Evolutionary conservation across 179 eudicot genomes (phyloP).

Genomic region (Spinacia oleracea): DNA sequence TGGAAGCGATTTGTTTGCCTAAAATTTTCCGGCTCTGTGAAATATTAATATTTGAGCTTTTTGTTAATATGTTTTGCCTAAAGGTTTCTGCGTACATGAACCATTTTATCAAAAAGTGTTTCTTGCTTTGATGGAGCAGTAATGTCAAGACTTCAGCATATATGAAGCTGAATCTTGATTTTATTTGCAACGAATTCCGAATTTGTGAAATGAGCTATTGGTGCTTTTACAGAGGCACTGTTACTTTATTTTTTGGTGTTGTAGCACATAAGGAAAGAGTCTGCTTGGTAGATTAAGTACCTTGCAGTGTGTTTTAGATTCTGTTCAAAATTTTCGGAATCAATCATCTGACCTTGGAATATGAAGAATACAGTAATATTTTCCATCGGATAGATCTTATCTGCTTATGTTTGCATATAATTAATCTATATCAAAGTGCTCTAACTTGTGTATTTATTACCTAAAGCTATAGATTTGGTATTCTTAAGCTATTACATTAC

Average conservation of each 20-base stretch:
- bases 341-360: neutral
- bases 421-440: neutral
- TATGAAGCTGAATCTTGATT: slow-evolving; percentile 8
- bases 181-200: neutral
- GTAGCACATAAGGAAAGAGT: neutral
- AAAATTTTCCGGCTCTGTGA: neutral
- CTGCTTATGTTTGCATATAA: neutral
- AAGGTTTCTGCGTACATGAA: neutral
- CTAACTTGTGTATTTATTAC: neutral
- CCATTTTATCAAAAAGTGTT: neutral
- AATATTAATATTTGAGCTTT: neutral
- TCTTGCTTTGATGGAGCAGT: neutral
- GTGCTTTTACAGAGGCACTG: neutral
- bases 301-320: neutral
- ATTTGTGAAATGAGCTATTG: neutral
- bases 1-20: neutral
- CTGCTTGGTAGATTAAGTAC: neutral
- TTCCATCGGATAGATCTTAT: neutral
- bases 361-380: neutral
- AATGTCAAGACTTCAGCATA: neutral
- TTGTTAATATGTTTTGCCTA: neutral
- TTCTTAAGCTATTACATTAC: neutral
- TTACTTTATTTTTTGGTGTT: neutral
- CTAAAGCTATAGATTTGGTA: neutral
- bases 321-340: too few species aligned